These are phyloP conservation scores for Alternaria sp. DNA, from an alignment of 2,329 filamentous ascomycete species.

Conservation along the genomic window DNA sequence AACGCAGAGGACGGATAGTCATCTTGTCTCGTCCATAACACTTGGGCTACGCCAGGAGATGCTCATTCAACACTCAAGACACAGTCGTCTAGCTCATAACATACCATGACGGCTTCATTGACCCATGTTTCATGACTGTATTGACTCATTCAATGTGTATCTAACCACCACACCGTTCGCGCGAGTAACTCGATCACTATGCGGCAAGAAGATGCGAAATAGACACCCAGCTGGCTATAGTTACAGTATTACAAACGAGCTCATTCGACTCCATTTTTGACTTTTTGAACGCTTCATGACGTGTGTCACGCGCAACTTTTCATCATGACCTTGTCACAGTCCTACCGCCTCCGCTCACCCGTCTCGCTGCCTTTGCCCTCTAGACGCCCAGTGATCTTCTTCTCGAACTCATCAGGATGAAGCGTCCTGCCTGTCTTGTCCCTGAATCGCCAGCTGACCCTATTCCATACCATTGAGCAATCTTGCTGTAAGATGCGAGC, in stretches of 20 bases:
- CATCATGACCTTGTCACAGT: neutral
- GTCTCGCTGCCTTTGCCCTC: conserved; percentile 9
- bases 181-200: neutral
- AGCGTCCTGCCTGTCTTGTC: conserved; percentile 58
- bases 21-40: neutral
- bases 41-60: neutral
- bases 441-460: conserved; percentile 56
- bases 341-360: neutral
- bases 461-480: conserved; percentile 53
- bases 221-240: neutral
- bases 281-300: neutral
- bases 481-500: conserved; percentile 54
- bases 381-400: conserved; percentile 47
- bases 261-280: neutral
- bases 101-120: neutral
- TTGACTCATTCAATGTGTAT: neutral
- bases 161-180: neutral
- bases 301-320: neutral
- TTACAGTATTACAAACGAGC: neutral
- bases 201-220: neutral
- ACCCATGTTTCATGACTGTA: neutral
- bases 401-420: conserved; percentile 51
- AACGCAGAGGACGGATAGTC: neutral
- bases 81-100: neutral
- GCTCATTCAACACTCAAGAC: neutral